Evolutionary conservation across 495 filamentous ascomycete genomes (phyloP).

Genomic region (Xylaria grammica): DNA sequence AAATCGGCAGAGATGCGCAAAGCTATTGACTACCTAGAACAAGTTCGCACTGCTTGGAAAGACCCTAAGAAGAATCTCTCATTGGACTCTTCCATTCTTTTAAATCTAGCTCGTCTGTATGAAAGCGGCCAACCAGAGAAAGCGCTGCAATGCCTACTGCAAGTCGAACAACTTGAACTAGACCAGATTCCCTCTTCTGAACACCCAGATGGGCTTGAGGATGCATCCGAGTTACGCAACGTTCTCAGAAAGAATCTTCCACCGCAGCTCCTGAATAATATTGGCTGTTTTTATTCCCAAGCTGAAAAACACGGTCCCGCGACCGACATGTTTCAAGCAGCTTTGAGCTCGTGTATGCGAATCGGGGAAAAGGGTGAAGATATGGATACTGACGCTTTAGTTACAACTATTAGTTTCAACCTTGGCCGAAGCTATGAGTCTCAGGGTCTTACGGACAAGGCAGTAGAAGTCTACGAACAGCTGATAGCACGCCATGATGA

Average conservation of each 20-base stretch:
- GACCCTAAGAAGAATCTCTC: constrained; percentile 77
- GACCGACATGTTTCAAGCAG: constrained; percentile 85
- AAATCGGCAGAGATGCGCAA: constrained; percentile 82
- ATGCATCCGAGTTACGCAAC: constrained; percentile 61
- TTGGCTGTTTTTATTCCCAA: constrained; percentile 92
- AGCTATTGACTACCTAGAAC: constrained; percentile 80
- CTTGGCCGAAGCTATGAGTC: constrained; percentile 96
- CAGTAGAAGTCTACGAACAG: constrained; percentile 84
- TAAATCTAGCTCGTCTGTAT: constrained; percentile 90
- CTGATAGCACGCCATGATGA: constrained; percentile 80
- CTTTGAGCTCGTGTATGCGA: constrained; percentile 81
- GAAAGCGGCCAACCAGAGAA: constrained; percentile 85
- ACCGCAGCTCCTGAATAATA: constrained; percentile 94
- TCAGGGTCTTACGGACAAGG: constrained; percentile 77
- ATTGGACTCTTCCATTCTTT: constrained; percentile 84
- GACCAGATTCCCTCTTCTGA: constrained; percentile 73
- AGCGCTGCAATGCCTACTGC: constrained; percentile 85
- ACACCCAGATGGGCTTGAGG: constrained; percentile 64
- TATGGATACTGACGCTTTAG: constrained; percentile 83
- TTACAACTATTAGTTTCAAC: constrained; percentile 95
- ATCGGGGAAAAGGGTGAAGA: constrained; percentile 69
- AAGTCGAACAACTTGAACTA: constrained; percentile 86
- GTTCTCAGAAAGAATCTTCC: constrained; percentile 75
- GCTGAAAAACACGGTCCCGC: constrained; percentile 79
- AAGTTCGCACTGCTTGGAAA: constrained; percentile 89